Base-by-base conservation (phyloP, 2,329 filamentous ascomycete species). In the Zasmidium angulare region DNA sequence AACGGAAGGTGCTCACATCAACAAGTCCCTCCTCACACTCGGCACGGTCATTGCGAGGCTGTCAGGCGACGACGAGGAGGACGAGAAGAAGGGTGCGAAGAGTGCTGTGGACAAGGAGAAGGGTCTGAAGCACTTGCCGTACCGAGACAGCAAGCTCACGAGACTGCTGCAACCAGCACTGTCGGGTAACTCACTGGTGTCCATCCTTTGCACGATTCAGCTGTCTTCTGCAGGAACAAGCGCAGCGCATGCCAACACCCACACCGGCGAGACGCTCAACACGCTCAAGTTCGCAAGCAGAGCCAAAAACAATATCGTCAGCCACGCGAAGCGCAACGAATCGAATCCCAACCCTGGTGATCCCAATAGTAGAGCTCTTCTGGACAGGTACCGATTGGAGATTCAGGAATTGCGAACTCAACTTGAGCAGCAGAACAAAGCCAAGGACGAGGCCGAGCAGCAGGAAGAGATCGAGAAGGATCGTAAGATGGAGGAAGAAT, bases 271-370 rank as follows among this genome's bases (percentile, higher is more conserved):
- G 77, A 98, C 93, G 0, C 78, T 99, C 56, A 99, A 96, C 73
- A 99, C 95, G 0, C 81, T 99, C 62, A 99, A 98, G 70, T 99
- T 99, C 72, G 95, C 95, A 1, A 95, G 93, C 11, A 86, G 95
- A 69, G 95, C 95, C 48, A 97, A 96, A 82, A 99, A 99, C 77
- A 99, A 89, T 72, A 96, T 99, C 70, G 89, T 98, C 72, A 97
- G 92, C 68, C 93, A 98, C 76, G 95, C 95, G 31, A 98, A 97
- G 81, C 90, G 87, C 72, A 93, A 93, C 6, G 95, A 98, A 74
- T 92, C 93, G 2, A 80, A 93, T 22, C 82, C 83, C 46, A 88
- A 89, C 43, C 88, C 87, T n/a, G 82, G 79, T 17, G 93, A 97
- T 75, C 89, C 91, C 11, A 90, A 89, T 23, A 92, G 91, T 49